phyloP scores from a whole-genome alignment of 1,284 basidiomycete species.

The Cryptococcus sp. region DNA sequence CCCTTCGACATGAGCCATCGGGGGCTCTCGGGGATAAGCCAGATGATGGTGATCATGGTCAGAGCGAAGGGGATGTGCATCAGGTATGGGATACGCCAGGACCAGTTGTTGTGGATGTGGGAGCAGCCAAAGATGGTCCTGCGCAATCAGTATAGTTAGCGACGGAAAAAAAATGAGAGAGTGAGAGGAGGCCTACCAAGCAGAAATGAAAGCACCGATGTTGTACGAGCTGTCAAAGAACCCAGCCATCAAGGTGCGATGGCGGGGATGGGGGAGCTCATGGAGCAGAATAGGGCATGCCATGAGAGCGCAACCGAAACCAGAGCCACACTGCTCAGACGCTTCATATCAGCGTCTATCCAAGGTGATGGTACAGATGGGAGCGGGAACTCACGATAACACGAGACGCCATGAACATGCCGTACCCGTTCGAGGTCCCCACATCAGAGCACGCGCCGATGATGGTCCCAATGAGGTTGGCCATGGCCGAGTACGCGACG shows the following conservation, averaged over 20 bases:
- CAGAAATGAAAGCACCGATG: not conserved
- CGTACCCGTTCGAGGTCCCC: too few species aligned
- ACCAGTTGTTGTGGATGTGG: conserved; percentile 30
- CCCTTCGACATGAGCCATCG: conserved; percentile 48
- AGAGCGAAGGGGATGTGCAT: conserved; percentile 35
- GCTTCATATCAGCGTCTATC: not conserved
- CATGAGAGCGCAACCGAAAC: not conserved
- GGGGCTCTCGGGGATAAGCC: conserved; percentile 44
- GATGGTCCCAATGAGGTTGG: not conserved
- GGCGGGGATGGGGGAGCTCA: not conserved
- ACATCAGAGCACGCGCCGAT: not conserved
- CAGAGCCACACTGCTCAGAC: not conserved
- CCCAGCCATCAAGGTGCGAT: not conserved
- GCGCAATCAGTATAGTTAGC: too few species aligned
- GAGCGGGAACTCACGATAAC: too few species aligned
- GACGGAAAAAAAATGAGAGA: too few species aligned
- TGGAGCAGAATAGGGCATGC: not conserved
- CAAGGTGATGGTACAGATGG: too few species aligned
- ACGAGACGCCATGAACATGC: too few species aligned
- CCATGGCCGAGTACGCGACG: not conserved
- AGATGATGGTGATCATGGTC: conserved; percentile 15
- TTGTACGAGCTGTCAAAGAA: not conserved
- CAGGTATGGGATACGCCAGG: conserved; percentile 34
- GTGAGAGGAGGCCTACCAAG: not conserved
- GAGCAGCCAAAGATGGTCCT: conserved; percentile 33